phyloP scores from a whole-genome alignment of 2,329 filamentous ascomycete species.

The Colletotrichum salicis region DNA sequence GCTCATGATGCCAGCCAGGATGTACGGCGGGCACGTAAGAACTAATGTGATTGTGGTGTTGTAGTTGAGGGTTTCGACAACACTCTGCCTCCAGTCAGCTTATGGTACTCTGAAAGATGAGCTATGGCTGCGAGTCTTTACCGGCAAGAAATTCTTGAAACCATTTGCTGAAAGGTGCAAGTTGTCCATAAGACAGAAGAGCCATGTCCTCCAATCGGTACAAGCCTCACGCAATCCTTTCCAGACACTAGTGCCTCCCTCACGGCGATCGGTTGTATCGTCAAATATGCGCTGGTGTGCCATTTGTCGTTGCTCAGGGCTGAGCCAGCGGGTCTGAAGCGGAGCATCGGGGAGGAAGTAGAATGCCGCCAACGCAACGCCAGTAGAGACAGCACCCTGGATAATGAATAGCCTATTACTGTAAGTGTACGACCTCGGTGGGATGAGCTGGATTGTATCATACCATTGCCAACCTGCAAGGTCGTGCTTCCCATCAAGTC shows the following conservation, averaged over 20 bases:
- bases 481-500: conserved; percentile 51
- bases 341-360: conserved; percentile 53
- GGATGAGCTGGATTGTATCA: neutral
- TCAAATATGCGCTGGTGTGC: conserved; percentile 46
- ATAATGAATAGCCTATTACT: conserved; percentile 50
- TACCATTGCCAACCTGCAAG: conserved; percentile 56
- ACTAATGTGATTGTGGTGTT: conserved; percentile 56
- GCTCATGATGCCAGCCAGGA: conserved; percentile 51
- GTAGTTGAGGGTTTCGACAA: conserved; percentile 56
- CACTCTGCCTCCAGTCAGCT: conserved; percentile 33
- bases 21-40: conserved; percentile 58
- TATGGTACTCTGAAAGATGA: neutral
- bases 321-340: conserved; percentile 49
- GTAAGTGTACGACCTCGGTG: neutral
- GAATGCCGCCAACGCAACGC: conserved; percentile 46
- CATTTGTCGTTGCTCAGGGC: conserved; percentile 53
- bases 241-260: conserved; percentile 49
- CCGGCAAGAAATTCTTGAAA: conserved; percentile 49
- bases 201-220: conserved; percentile 58
- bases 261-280: conserved; percentile 47
- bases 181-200: conserved; percentile 62
- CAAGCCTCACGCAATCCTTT: conserved; percentile 56
- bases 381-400: conserved; percentile 49
- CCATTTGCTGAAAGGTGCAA: conserved; percentile 60
- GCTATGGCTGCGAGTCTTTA: neutral